Conservation (phyloP, 2,329 filamentous ascomycete genomes). For the Talaromyces sp. region DNA sequence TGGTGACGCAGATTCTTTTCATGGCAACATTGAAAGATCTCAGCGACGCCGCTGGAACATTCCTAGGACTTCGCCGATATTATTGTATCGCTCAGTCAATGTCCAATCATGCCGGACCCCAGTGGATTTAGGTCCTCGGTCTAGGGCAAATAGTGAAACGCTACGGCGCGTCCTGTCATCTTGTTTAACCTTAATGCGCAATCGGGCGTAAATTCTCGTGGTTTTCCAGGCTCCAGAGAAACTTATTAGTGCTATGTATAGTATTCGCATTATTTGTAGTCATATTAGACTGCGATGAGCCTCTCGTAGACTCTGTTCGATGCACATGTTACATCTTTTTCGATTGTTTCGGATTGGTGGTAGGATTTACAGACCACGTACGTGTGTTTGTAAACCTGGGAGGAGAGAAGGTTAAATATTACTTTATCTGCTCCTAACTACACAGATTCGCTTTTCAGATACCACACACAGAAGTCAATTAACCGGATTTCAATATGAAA, state of each 20-base stretch:
- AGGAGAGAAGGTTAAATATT: background rate
- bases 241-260: background rate
- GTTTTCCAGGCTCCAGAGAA: background rate
- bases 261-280: background rate
- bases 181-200: background rate
- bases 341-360: background rate
- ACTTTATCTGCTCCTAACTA: background rate
- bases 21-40: background rate
- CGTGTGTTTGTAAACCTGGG: background rate
- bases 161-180: background rate
- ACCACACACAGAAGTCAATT: background rate
- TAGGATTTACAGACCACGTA: background rate
- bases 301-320: background rate
- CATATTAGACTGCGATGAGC: background rate
- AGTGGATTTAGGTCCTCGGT: background rate
- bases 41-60: background rate
- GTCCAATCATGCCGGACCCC: background rate
- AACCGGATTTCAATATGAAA: constrained; percentile 8
- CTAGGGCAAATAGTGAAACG: background rate
- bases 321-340: background rate
- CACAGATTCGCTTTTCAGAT: background rate
- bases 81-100: background rate
- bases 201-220: background rate
- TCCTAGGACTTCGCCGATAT: no score
- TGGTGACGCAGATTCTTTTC: background rate